Conservation (phyloP, 176 grass and related monocot genomes). For the Bromus sterilis region DNA sequence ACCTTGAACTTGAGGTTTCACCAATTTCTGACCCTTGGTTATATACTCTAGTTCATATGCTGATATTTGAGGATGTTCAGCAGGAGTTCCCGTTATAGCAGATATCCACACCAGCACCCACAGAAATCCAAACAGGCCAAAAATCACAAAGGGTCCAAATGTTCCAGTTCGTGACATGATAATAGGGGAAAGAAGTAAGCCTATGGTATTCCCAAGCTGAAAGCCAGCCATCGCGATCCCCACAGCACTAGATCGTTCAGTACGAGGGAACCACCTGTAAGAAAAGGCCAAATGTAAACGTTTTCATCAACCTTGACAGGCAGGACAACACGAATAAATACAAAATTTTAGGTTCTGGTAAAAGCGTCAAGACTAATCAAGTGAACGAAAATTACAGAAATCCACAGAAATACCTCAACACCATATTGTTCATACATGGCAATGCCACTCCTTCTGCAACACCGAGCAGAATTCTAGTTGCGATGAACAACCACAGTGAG, state of each 20-base stretch:
- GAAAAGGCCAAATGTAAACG: conserved; percentile 39
- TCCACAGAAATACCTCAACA: conserved; percentile 63
- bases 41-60: conserved; percentile 85
- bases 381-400: background rate
- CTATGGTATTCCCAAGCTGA: conserved; percentile 87
- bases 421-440: conserved; percentile 99
- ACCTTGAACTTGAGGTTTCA: conserved; percentile 38
- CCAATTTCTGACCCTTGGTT: conserved; percentile 53
- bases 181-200: conserved; percentile 84
- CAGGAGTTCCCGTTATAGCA: conserved; percentile 71
- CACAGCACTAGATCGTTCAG: conserved; percentile 88
- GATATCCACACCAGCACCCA: conserved; percentile 95
- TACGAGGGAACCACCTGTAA: conserved; percentile 95
- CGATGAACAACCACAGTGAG: conserved; percentile 70
- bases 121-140: conserved; percentile 97
- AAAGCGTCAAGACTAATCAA: conserved; percentile 15
- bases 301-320: background rate
- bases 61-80: conserved; percentile 76
- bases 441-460: conserved; percentile 94
- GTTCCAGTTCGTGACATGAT: conserved; percentile 82
- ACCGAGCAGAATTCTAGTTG: conserved; percentile 71
- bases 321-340: background rate
- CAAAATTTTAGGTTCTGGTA: background rate
- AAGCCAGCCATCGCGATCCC: conserved; percentile 96
- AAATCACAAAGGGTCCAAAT: conserved; percentile 95